Evolutionary conservation across 1,284 basidiomycete genomes (phyloP).

Genomic region (Ustilago loliicola): DNA sequence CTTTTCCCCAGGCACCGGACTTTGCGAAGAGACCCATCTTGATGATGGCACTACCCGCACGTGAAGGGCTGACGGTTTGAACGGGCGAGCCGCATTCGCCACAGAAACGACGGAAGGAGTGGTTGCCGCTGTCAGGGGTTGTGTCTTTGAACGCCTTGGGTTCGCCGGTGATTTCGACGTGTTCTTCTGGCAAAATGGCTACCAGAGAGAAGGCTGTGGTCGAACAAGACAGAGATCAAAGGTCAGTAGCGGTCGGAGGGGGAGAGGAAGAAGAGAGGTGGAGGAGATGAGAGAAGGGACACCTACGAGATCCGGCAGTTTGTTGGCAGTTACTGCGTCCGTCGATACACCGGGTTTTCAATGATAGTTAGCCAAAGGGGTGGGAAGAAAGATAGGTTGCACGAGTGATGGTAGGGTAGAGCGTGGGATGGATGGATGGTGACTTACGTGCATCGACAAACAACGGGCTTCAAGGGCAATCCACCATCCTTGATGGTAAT

Average conservation of each 20-base stretch:
- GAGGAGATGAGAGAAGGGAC: background rate
- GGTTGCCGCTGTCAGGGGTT: constrained; percentile 23
- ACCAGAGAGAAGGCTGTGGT: constrained; percentile 35
- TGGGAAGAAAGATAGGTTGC: background rate
- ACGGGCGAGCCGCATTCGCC: constrained; percentile 24
- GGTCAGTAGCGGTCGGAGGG: background rate
- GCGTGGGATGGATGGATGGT: too few relatives aligned
- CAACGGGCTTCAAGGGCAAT: constrained; percentile 26
- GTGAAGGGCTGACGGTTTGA: constrained; percentile 16
- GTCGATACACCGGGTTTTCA: too few relatives aligned
- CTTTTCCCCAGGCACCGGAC: constrained; percentile 8
- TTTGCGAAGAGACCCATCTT: constrained; percentile 44
- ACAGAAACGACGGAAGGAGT: constrained; percentile 30
- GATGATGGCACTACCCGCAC: constrained; percentile 26
- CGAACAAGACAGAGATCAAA: background rate
- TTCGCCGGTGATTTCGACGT: constrained; percentile 32
- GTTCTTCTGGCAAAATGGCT: constrained; percentile 24
- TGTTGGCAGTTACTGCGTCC: constrained; percentile 37
- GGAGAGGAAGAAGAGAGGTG: background rate
- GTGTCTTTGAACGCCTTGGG: constrained; percentile 31
- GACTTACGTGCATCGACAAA: constrained; percentile 40
- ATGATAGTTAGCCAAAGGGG: background rate
- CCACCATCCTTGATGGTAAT: constrained; percentile 31
- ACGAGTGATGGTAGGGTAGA: background rate
- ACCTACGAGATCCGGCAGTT: constrained; percentile 37